These are phyloP conservation scores for Phytopythium montanum DNA, from an alignment of 352 stramenopile species.

Conservation along the genomic window DNA sequence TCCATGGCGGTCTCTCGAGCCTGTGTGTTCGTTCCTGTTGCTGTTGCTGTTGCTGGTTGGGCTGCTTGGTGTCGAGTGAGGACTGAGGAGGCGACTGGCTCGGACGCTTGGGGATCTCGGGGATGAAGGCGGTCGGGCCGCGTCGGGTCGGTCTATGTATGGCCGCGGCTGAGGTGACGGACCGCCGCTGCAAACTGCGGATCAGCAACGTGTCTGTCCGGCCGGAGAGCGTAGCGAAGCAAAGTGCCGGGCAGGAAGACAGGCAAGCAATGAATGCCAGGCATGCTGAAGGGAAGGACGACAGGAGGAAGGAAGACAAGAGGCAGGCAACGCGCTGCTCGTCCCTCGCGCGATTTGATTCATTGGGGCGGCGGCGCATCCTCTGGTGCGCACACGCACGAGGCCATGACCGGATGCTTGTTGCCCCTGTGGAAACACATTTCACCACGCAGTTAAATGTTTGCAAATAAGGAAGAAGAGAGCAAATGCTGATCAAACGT, in stretches of 20 bases:
- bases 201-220: not conserved
- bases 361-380: not conserved
- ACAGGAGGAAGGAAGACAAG: too few species aligned
- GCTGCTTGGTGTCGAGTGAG: not conserved
- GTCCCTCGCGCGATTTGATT: slow-evolving; percentile 5
- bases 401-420: not conserved
- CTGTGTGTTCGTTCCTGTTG: not conserved
- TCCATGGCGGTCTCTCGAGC: slow-evolving; percentile 20
- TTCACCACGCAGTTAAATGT: not conserved
- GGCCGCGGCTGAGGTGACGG: not conserved
- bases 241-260: not conserved
- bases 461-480: not conserved
- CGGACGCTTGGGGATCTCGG: not conserved
- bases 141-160: not conserved
- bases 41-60: not conserved
- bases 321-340: not conserved
- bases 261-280: not conserved
- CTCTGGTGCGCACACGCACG: not conserved
- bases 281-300: too few species aligned
- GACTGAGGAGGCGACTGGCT: not conserved
- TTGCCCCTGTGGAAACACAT: not conserved
- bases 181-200: not conserved
- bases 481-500: not conserved
- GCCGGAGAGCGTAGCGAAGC: not conserved
- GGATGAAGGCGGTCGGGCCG: not conserved